Evolutionary conservation across 192 early-diverging fungal genomes (phyloP).

Genomic region (Backusella westeae): DNA sequence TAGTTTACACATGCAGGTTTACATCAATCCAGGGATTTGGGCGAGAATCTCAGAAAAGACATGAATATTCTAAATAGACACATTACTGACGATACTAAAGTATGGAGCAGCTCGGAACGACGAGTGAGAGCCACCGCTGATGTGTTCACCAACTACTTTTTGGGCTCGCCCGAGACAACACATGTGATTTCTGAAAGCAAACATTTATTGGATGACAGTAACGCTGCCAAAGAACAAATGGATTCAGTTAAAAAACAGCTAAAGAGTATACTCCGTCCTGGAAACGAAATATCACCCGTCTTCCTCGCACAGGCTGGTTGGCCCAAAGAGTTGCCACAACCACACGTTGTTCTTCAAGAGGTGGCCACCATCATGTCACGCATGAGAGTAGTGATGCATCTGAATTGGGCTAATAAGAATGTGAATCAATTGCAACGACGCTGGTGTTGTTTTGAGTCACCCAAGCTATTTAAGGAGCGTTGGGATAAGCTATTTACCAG

Average conservation of each 20-base stretch:
- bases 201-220: conserved; percentile 93
- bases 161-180: conserved; percentile 57
- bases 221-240: conserved; percentile 93
- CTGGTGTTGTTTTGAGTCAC: conserved; percentile 92
- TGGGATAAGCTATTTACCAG: conserved; percentile 97
- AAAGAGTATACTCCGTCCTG: conserved; percentile 38
- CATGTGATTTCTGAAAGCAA: conserved; percentile 71
- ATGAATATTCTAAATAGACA: conserved; percentile 82
- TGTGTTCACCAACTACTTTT: conserved; percentile 62
- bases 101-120: conserved; percentile 84
- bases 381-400: conserved; percentile 72
- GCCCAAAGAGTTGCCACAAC: conserved; percentile 40
- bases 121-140: conserved; percentile 87
- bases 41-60: conserved; percentile 90
- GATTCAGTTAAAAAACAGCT: conserved; percentile 83
- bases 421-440: conserved; percentile 62
- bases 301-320: conserved; percentile 32
- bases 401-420: conserved; percentile 64
- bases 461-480: conserved; percentile 83
- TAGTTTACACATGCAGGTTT: conserved; percentile 91
- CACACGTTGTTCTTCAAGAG: conserved; percentile 55
- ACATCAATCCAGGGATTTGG: conserved; percentile 89
- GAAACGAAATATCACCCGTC: conserved; percentile 21
- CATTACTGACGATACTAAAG: conserved; percentile 84
- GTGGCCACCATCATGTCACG: conserved; percentile 66